Evolutionary conservation across 306 rosid species (phyloP).

Genomic region (Vigna angularis): DNA sequence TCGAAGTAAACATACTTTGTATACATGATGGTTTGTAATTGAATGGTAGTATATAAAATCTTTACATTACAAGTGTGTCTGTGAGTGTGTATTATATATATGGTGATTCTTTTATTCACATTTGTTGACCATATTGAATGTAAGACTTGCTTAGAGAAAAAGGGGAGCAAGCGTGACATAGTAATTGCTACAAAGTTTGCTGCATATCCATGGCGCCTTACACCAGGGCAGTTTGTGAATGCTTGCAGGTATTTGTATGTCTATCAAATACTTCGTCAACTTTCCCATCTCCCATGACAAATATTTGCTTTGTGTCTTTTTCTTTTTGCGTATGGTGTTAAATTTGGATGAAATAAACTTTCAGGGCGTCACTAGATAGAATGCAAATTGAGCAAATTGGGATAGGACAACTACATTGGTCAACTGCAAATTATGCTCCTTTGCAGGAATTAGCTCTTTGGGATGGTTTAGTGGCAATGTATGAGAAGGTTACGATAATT

Average conservation of each 20-base stretch:
- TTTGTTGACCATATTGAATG: constrained; percentile 21
- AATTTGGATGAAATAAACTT: constrained; percentile 36
- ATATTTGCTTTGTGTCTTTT: constrained; percentile 2
- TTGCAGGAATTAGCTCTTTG: constrained; percentile 90
- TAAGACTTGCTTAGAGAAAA: constrained; percentile 58
- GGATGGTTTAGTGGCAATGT: constrained; percentile 98
- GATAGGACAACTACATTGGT: constrained; percentile 96
- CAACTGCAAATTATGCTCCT: constrained; percentile 93
- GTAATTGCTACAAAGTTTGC: constrained; percentile 96
- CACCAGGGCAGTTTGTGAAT: constrained; percentile 83
- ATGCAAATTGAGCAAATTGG: constrained; percentile 90
- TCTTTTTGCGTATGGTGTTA: constrained; percentile 9
- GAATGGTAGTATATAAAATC: background rate
- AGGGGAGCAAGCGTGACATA: constrained; percentile 57
- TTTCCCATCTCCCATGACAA: background rate
- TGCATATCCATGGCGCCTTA: constrained; percentile 97
- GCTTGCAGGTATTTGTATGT: constrained; percentile 76
- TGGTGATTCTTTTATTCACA: constrained; percentile 15
- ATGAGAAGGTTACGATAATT: constrained; percentile 76
- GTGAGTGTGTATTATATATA: no score
- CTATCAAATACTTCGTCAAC: constrained; percentile 12
- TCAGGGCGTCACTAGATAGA: constrained; percentile 87
- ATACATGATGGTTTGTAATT: background rate
- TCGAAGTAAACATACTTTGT: background rate
- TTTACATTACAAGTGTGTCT: no score